Percentiles rank a stretch among this genome's conserved stretches.
These are phyloP conservation scores for Tillandsia fasciculata DNA, from an alignment of 176 grass and related monocot genomes.

Conservation along the genomic window DNA sequence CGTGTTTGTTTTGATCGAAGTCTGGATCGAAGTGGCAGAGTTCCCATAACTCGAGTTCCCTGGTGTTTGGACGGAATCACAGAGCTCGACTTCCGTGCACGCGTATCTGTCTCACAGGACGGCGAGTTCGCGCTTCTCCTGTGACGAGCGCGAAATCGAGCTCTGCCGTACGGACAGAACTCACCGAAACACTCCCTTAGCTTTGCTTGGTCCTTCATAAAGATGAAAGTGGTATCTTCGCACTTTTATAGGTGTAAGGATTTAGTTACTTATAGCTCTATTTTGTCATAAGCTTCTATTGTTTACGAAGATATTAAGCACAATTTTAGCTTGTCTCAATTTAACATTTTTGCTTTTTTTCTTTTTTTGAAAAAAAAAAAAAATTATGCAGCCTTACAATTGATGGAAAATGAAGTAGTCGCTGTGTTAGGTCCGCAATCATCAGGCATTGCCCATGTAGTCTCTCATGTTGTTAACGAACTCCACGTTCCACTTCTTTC, in stretches of 20 bases:
- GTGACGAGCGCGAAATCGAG: too few species aligned
- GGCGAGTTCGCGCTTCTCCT: too few species aligned
- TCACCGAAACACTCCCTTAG: too few species aligned
- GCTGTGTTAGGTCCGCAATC: slow-evolving; percentile 66
- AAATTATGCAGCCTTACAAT: slow-evolving; percentile 49
- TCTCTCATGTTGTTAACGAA: slow-evolving; percentile 56
- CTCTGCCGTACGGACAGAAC: too few species aligned
- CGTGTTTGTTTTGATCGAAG: too few species aligned
- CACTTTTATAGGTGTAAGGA: neutral
- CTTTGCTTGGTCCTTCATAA: neutral
- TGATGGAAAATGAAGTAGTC: slow-evolving; percentile 46
- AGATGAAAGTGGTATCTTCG: neutral
- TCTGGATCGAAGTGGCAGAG: too few species aligned
- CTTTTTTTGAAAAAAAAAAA: too few species aligned
- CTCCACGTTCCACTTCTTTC: slow-evolving; percentile 60
- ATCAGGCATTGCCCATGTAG: slow-evolving; percentile 59
- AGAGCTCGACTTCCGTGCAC: too few species aligned
- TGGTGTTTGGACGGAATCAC: too few species aligned
- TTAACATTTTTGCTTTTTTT: slow-evolving; percentile 11
- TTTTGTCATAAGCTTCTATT: neutral
- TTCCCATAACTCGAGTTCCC: too few species aligned
- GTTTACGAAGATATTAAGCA: neutral
- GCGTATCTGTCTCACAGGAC: too few species aligned
- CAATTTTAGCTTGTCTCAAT: slow-evolving; percentile 1
- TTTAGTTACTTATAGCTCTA: neutral